phyloP scores from a whole-genome alignment of 75 land plant species.

The Pinus taeda region DNA sequence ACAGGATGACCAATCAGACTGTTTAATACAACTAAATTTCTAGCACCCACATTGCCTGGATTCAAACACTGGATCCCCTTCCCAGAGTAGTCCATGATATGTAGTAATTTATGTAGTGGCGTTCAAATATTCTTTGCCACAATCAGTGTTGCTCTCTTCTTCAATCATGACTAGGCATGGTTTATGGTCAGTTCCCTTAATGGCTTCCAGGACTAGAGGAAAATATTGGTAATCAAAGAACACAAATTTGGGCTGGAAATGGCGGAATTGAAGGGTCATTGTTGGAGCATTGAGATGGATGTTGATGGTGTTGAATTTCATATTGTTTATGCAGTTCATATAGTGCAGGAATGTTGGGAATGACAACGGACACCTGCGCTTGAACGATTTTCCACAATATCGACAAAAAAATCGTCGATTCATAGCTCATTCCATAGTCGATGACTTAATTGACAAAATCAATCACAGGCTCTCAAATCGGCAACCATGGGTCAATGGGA shows the following conservation, averaged over 20 bases:
- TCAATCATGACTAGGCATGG: constrained; percentile 29
- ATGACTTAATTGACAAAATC: too few species aligned
- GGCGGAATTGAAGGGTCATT: constrained; percentile 51
- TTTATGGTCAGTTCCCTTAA: constrained; percentile 8
- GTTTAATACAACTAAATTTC: too few species aligned
- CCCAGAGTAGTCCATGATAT: constrained; percentile 50
- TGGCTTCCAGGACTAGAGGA: constrained; percentile 29
- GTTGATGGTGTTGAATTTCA: constrained; percentile 75
- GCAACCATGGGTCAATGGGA: too few species aligned
- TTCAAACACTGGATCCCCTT: constrained; percentile 50
- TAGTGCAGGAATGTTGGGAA: constrained; percentile 77
- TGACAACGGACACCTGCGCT: constrained; percentile 71
- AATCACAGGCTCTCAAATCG: too few species aligned
- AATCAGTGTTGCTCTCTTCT: constrained; percentile 8
- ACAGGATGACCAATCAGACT: too few species aligned
- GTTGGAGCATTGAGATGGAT: constrained; percentile 62
- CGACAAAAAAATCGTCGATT: too few species aligned
- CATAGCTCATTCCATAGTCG: too few species aligned
- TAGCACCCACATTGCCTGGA: too few species aligned
- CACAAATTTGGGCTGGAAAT: constrained; percentile 49
- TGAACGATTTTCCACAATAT: too few species aligned
- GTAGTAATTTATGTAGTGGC: constrained; percentile 9
- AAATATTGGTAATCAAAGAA: constrained; percentile 40
- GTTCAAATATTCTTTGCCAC: too few species aligned
- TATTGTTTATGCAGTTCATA: constrained; percentile 89